A percentile compares a stretch with the other conserved stretches of the same genome.
Evolutionary conservation across 148 eudicot genomes (phyloP).

Genomic region (Diospyros lotus): DNA sequence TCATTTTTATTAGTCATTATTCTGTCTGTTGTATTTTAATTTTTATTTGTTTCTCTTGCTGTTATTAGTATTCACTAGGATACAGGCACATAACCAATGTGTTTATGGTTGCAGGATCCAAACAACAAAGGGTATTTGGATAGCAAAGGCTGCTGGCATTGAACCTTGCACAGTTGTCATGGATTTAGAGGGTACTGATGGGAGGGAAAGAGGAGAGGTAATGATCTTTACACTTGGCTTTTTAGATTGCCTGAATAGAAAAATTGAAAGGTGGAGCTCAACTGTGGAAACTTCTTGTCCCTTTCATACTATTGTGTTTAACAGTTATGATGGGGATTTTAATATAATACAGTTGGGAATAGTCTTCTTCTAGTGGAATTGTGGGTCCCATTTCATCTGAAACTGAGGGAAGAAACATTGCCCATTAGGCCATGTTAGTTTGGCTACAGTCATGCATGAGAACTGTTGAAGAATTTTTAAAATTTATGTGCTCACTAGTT

Average conservation of each 20-base stretch:
- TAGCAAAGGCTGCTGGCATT: constrained; percentile 43
- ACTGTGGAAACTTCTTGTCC: background rate
- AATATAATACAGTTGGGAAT: background rate
- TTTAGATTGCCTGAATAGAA: background rate
- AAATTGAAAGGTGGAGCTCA: constrained; percentile 3
- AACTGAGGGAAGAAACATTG: background rate
- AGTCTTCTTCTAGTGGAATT: background rate
- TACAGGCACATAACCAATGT: background rate
- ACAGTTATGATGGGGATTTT: background rate
- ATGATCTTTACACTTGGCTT: background rate
- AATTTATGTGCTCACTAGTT: too few species aligned
- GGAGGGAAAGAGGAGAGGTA: constrained; percentile 60
- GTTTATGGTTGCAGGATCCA: constrained; percentile 24
- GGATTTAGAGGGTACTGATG: constrained; percentile 60
- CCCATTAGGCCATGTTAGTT: background rate
- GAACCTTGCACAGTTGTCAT: constrained; percentile 47
- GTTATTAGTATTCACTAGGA: background rate
- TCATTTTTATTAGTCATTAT: background rate
- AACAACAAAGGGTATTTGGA: constrained; percentile 49
- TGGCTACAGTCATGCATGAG: too few species aligned
- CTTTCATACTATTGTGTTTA: background rate
- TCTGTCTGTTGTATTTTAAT: background rate
- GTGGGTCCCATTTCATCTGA: background rate
- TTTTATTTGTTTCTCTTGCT: constrained; percentile 9
- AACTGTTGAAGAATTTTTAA: too few species aligned